Conservation (phyloP, 2,329 filamentous ascomycete species). For the Venturia pyrina region DNA sequence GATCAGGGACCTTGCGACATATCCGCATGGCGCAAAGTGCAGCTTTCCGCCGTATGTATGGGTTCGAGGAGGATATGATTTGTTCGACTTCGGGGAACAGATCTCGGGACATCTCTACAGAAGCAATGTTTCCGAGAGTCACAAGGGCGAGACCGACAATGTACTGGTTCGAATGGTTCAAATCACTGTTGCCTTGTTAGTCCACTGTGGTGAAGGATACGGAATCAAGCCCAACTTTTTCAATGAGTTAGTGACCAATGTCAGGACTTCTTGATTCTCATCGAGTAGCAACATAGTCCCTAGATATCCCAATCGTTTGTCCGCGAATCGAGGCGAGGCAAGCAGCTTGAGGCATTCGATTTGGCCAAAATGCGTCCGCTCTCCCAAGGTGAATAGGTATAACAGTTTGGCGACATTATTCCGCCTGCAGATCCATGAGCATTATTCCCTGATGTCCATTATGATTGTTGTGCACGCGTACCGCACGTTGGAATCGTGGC, state of each 20-base stretch:
- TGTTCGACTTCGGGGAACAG: constrained; percentile 93
- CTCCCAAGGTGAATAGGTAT: constrained; percentile 94
- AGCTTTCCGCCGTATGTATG: constrained; percentile 96
- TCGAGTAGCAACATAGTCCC: constrained; percentile 93
- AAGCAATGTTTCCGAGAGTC: constrained; percentile 94
- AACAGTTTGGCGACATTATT: constrained; percentile 99
- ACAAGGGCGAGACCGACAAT: constrained; percentile 93
- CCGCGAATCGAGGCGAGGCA: constrained; percentile 91
- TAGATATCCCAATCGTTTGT: constrained; percentile 91
- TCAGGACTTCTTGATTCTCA: constrained; percentile 97
- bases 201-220: not conserved
- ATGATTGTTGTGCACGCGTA: constrained; percentile 33
- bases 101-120: constrained; percentile 95
- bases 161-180: constrained; percentile 96
- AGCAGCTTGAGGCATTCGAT: constrained; percentile 98
- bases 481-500: constrained; percentile 82
- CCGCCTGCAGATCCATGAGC: constrained; percentile 48
- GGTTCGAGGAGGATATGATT: constrained; percentile 84
- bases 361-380: constrained; percentile 96
- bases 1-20: constrained; percentile 92
- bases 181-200: constrained; percentile 51
- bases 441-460: constrained; percentile 11
- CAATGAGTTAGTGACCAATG: constrained; percentile 91
- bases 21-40: constrained; percentile 99
- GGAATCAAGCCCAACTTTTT: constrained; percentile 62